phyloP scores from a whole-genome alignment of 2,329 filamentous ascomycete genomes.

The Alternaria burnsii region DNA sequence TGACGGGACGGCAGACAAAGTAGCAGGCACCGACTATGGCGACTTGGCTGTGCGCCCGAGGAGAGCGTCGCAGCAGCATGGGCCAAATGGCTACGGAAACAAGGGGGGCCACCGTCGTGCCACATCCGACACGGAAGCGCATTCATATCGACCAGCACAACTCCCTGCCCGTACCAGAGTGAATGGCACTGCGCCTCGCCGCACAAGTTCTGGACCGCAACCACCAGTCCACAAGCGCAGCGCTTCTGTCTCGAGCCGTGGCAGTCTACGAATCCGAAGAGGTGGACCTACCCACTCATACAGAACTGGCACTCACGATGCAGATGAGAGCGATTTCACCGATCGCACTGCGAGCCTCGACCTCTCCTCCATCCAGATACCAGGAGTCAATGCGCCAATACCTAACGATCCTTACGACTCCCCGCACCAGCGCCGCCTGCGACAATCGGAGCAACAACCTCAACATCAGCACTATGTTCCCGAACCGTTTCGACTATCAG shows the following conservation, averaged over 20 bases:
- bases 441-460: conserved; percentile 13
- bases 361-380: conserved; percentile 42
- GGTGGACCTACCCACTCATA: conserved; percentile 21
- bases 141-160: conserved; percentile 29
- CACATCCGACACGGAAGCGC: conserved; percentile 38
- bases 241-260: conserved; percentile 48
- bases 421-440: conserved; percentile 13
- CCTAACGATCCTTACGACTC: conserved; percentile 27
- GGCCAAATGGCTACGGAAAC: conserved; percentile 16
- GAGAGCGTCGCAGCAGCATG: conserved; percentile 23
- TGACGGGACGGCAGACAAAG: conserved; percentile 63
- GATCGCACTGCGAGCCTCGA: conserved; percentile 41
- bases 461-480: conserved; percentile 32
- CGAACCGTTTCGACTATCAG: conserved; percentile 58
- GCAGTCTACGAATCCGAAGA: conserved; percentile 46
- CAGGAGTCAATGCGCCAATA: conserved; percentile 49
- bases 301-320: conserved; percentile 30
- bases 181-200: conserved; percentile 29
- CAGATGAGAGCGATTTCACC: conserved; percentile 42
- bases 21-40: conserved; percentile 51
- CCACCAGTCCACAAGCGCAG: conserved; percentile 31
- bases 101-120: conserved; percentile 26
- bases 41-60: conserved; percentile 30
- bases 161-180: conserved; percentile 39
- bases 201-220: conserved; percentile 31